Conservation (phyloP, 1,284 basidiomycete genomes). For the Taiwanofungus camphoratus region DNA sequence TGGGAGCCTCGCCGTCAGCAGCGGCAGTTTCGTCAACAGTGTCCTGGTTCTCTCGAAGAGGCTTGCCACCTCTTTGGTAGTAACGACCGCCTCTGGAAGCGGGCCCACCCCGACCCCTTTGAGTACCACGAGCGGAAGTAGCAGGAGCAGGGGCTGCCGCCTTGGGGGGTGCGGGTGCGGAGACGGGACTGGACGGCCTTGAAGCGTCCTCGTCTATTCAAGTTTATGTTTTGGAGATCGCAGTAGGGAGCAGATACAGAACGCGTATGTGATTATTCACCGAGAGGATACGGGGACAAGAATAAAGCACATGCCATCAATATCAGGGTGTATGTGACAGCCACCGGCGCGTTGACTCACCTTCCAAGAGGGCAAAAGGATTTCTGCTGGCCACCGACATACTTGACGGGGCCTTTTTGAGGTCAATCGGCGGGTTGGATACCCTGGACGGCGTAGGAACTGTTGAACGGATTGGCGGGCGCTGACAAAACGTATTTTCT, state of each 20-base stretch:
- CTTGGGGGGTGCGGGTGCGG: constrained; percentile 28
- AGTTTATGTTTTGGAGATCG: constrained; percentile 2
- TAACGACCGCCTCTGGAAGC: constrained; percentile 70
- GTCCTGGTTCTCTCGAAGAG: constrained; percentile 28
- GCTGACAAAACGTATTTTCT: constrained; percentile 12
- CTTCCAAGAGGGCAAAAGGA: constrained; percentile 74
- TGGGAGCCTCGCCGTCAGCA: constrained; percentile 31
- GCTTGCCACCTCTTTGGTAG: constrained; percentile 61
- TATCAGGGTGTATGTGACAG: constrained; percentile 11
- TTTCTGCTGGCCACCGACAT: constrained; percentile 88
- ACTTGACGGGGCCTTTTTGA: constrained; percentile 57
- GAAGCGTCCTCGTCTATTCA: constrained; percentile 43
- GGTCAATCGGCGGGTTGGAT: constrained; percentile 35
- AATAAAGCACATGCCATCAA: constrained; percentile 4
- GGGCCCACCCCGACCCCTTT: constrained; percentile 49
- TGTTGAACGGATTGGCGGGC: constrained; percentile 20
- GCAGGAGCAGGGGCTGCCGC: constrained; percentile 38
- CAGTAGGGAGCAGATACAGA: constrained; percentile 5
- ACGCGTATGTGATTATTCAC: not conserved
- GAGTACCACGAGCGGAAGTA: constrained; percentile 29
- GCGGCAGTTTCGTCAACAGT: constrained; percentile 38
- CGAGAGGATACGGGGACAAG: not conserved
- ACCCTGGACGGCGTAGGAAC: constrained; percentile 24
- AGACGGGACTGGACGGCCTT: constrained; percentile 36
- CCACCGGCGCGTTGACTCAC: constrained; percentile 34